These are phyloP conservation scores for Magnaporthiopsis rhizophila DNA, from an alignment of 2,329 filamentous ascomycete genomes.

Conservation along the genomic window DNA sequence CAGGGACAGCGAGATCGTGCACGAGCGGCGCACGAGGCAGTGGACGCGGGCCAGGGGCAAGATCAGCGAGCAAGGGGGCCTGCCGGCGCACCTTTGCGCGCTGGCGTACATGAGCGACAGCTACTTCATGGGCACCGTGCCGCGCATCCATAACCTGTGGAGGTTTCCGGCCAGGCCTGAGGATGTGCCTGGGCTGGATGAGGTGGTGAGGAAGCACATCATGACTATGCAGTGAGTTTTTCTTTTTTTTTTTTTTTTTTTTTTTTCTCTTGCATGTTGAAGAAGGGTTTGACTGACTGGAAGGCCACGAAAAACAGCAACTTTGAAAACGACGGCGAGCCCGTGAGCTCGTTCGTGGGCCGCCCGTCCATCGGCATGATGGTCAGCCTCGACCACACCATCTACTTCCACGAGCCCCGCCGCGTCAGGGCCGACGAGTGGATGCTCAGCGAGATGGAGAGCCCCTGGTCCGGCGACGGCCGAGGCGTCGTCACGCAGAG, in stretches of 20 bases:
- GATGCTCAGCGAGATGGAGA: slow-evolving; percentile 75
- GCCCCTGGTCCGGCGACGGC: slow-evolving; percentile 71
- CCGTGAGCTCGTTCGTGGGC: neutral
- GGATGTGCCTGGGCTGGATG: slow-evolving; percentile 37
- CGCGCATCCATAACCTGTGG: slow-evolving; percentile 73
- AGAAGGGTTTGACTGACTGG: no score
- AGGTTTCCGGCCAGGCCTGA: slow-evolving; percentile 53
- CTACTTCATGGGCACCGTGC: slow-evolving; percentile 87
- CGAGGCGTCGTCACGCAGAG: slow-evolving; percentile 68
- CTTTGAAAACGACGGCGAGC: slow-evolving; percentile 5
- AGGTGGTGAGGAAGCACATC: slow-evolving; percentile 28
- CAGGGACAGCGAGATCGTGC: slow-evolving; percentile 38
- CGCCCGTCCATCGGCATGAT: slow-evolving; percentile 61
- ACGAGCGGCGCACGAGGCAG: slow-evolving; percentile 60
- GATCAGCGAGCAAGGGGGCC: slow-evolving; percentile 66
- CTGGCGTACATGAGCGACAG: slow-evolving; percentile 90
- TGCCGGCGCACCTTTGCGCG: slow-evolving; percentile 75
- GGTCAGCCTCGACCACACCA: slow-evolving; percentile 70
- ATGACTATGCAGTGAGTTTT: slow-evolving; percentile 22
- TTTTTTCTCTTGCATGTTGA: neutral
- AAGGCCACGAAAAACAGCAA: neutral
- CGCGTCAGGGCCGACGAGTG: slow-evolving; percentile 59
- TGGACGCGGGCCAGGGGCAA: slow-evolving; percentile 69
- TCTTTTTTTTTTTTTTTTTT: neutral
- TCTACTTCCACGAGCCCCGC: slow-evolving; percentile 58